phyloP scores from a whole-genome alignment of 23 red algal genomes.

The Rhodosorus marinus region DNA sequence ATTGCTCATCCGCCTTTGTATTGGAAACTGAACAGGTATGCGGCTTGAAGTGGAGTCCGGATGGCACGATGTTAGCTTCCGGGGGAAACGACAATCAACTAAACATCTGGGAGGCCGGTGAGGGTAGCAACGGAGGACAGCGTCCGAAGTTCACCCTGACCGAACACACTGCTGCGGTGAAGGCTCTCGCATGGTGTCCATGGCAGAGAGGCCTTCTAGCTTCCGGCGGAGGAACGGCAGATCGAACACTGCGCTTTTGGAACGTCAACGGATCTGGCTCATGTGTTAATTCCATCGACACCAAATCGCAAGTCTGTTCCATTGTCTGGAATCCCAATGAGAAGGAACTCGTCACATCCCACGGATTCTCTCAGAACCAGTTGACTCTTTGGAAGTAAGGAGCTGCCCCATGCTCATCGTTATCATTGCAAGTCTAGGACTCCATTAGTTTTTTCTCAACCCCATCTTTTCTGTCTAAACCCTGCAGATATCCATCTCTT shows the following conservation, averaged over 20 bases:
- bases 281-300: constrained; percentile 88
- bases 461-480: no score
- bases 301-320: constrained; percentile 89
- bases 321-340: constrained; percentile 79
- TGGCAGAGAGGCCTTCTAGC: constrained; percentile 93
- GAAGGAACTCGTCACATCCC: constrained; percentile 81
- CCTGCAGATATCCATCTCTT: constrained; percentile 80
- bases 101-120: constrained; percentile 56
- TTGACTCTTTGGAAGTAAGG: constrained; percentile 94
- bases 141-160: constrained; percentile 27
- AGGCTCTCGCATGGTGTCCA: constrained; percentile 96
- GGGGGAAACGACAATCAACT: constrained; percentile 96
- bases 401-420: no score
- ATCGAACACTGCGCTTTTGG: constrained; percentile 90
- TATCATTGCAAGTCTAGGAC: no score
- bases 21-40: constrained; percentile 27
- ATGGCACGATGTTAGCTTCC: constrained; percentile 80
- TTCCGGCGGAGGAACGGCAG: constrained; percentile 88
- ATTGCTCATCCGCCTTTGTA: background rate
- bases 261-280: constrained; percentile 58
- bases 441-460: no score
- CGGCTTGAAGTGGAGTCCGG: constrained; percentile 86
- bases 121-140: background rate
- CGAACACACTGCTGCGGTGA: constrained; percentile 86
- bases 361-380: constrained; percentile 98